Conservation (phyloP, 2,329 filamentous ascomycete species). For the Ceratocystis harringtonii region DNA sequence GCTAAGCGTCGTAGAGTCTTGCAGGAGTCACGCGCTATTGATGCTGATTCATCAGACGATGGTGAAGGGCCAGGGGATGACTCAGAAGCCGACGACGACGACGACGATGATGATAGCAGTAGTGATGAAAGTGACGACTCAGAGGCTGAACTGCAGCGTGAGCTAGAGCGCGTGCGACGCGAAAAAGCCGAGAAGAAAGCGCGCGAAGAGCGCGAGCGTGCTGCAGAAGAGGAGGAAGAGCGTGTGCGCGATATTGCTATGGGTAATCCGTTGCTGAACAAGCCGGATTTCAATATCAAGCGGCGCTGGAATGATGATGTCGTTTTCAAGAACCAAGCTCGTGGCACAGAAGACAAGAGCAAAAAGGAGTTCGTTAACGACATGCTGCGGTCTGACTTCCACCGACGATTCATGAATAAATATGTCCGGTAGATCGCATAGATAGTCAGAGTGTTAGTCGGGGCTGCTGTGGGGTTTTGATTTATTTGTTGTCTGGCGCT, state of each 20-base stretch:
- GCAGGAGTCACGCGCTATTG: slow-evolving; percentile 75
- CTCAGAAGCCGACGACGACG: slow-evolving; percentile 30
- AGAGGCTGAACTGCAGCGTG: slow-evolving; percentile 75
- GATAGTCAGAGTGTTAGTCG: not conserved
- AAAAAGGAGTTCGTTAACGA: slow-evolving; percentile 98
- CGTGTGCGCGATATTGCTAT: slow-evolving; percentile 77
- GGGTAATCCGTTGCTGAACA: slow-evolving; percentile 85
- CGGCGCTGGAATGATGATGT: slow-evolving; percentile 95
- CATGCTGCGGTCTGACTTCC: slow-evolving; percentile 85
- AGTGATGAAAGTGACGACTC: slow-evolving; percentile 55
- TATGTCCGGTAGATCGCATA: slow-evolving; percentile 36
- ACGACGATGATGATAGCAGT: slow-evolving; percentile 26
- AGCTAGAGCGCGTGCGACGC: slow-evolving; percentile 84
- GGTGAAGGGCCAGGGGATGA: slow-evolving; percentile 26
- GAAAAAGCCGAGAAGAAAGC: slow-evolving; percentile 53
- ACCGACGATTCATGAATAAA: slow-evolving; percentile 86
- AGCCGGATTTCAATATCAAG: slow-evolving; percentile 79
- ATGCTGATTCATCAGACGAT: slow-evolving; percentile 55
- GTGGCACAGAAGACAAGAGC: slow-evolving; percentile 81
- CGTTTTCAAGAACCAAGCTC: slow-evolving; percentile 96
- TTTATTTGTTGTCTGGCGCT: slow-evolving; percentile 15
- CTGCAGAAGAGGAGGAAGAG: slow-evolving; percentile 67
- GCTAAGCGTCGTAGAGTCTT: slow-evolving; percentile 75
- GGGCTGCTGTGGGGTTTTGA: slow-evolving; percentile 5
- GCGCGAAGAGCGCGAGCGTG: slow-evolving; percentile 55